These are phyloP conservation scores for Alisma plantagoaquatica DNA, from an alignment of 106 monocot genomes.

Conservation along the genomic window DNA sequence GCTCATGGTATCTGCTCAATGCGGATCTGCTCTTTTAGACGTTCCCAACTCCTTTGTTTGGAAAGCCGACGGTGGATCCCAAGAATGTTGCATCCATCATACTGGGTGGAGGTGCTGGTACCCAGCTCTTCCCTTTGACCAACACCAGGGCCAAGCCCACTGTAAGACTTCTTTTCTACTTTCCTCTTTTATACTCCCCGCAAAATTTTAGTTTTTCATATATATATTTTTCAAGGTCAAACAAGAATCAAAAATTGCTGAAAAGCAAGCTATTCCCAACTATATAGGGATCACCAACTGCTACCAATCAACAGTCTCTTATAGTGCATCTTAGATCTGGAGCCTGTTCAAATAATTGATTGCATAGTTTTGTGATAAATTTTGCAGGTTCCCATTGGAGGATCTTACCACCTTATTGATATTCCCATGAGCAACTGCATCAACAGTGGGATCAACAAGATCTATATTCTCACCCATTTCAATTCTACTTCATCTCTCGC, in stretches of 20 bases:
- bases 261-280: no score
- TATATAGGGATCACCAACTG: no score
- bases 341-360: no score
- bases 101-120: slow-evolving; percentile 74
- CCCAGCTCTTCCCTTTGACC: slow-evolving; percentile 75
- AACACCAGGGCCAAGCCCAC: slow-evolving; percentile 79
- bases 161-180: no score
- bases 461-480: slow-evolving; percentile 86
- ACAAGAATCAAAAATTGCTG: no score
- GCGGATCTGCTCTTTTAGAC: slow-evolving; percentile 11
- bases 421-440: slow-evolving; percentile 95
- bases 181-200: no score
- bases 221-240: no score
- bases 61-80: slow-evolving; percentile 37
- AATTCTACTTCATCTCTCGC: slow-evolving; percentile 60
- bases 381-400: slow-evolving; percentile 87
- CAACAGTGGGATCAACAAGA: slow-evolving; percentile 88
- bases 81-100: slow-evolving; percentile 73
- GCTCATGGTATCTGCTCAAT: no score
- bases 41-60: slow-evolving; percentile 43
- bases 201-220: no score
- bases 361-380: no score
- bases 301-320: no score
- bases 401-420: slow-evolving; percentile 79
- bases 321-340: no score